These are phyloP conservation scores for Penicillium soppii DNA, from an alignment of 495 filamentous ascomycete genomes.

Conservation along the genomic window DNA sequence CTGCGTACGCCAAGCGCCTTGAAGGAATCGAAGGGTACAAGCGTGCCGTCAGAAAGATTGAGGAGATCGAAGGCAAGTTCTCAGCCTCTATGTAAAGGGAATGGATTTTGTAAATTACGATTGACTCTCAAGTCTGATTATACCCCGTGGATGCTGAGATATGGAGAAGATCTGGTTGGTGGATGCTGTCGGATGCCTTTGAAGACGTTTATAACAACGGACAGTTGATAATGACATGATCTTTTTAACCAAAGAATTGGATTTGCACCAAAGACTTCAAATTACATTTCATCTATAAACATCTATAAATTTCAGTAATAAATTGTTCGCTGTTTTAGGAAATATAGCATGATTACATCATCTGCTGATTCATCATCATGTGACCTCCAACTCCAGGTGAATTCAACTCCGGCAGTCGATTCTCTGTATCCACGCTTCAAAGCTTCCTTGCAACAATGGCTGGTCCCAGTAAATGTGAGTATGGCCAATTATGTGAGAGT, in stretches of 20 bases:
- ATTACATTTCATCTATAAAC: too few relatives aligned
- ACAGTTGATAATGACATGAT: background rate
- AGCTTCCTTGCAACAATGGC: slow-evolving; percentile 40
- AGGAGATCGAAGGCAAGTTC: slow-evolving; percentile 59
- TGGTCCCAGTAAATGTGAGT: slow-evolving; percentile 51
- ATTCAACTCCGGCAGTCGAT: slow-evolving; percentile 7
- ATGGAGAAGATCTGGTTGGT: slow-evolving; percentile 1
- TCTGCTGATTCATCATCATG: slow-evolving; percentile 7
- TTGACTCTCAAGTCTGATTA: background rate
- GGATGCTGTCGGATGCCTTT: background rate
- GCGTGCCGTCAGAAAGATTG: slow-evolving; percentile 58
- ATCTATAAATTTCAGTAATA: background rate
- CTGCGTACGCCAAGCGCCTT: slow-evolving; percentile 61
- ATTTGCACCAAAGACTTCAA: too few relatives aligned
- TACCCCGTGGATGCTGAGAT: slow-evolving; percentile 2
- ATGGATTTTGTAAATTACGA: background rate
- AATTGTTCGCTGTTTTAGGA: background rate
- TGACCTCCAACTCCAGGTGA: slow-evolving; percentile 6
- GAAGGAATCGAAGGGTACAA: slow-evolving; percentile 63
- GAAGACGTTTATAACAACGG: background rate
- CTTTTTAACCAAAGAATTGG: too few relatives aligned
- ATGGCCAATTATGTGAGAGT: background rate
- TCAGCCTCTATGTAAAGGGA: slow-evolving; percentile 33
- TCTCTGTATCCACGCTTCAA: slow-evolving; percentile 14
- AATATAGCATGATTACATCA: slow-evolving; percentile 3